These are phyloP conservation scores for Yarrowia hollandica DNA, from an alignment of 805 yeast genomes.

Conservation along the genomic window DNA sequence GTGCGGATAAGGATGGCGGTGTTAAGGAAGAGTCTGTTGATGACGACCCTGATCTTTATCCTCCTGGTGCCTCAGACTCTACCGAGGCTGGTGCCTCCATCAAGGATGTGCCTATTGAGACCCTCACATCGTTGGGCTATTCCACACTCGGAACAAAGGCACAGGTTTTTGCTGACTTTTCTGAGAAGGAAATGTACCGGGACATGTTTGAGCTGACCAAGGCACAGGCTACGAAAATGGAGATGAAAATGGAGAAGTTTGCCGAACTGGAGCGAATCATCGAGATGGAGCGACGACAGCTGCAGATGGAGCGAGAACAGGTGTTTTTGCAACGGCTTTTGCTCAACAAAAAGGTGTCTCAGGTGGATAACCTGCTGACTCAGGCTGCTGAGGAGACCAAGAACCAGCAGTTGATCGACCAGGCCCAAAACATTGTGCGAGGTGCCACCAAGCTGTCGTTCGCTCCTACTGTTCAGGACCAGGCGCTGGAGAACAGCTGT, in stretches of 20 bases:
- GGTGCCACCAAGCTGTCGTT: slow-evolving; percentile 28
- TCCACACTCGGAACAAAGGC: slow-evolving; percentile 25
- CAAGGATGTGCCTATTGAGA: slow-evolving; percentile 25
- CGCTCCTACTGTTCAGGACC: slow-evolving; percentile 25
- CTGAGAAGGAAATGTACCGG: slow-evolving; percentile 66
- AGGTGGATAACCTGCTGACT: slow-evolving; percentile 54
- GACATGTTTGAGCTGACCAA: slow-evolving; percentile 64
- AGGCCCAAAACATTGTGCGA: slow-evolving; percentile 18
- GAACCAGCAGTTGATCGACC: slow-evolving; percentile 11
- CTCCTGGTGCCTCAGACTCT: slow-evolving; percentile 6
- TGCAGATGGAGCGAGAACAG: slow-evolving; percentile 46
- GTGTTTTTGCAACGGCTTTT: slow-evolving; percentile 68
- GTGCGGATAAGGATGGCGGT: slow-evolving; percentile 1
- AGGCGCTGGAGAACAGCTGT: slow-evolving; percentile 21
- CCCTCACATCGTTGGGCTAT: slow-evolving; percentile 22
- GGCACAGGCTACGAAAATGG: slow-evolving; percentile 71
- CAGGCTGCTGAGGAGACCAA: slow-evolving; percentile 46
- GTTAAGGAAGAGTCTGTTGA: slow-evolving; percentile 24
- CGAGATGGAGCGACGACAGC: slow-evolving; percentile 47
- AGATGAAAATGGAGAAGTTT: slow-evolving; percentile 67
- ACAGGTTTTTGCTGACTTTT: slow-evolving; percentile 45
- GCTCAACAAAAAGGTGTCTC: slow-evolving; percentile 57
- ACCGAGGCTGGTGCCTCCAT: slow-evolving; percentile 24
- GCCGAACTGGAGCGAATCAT: slow-evolving; percentile 60
- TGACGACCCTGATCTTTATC: neutral